A percentile compares a stretch with the other conserved stretches of the same genome.
These are phyloP conservation scores for Lasiodiplodia gonubiensis DNA, from an alignment of 2,329 filamentous ascomycete genomes.

Conservation along the genomic window DNA sequence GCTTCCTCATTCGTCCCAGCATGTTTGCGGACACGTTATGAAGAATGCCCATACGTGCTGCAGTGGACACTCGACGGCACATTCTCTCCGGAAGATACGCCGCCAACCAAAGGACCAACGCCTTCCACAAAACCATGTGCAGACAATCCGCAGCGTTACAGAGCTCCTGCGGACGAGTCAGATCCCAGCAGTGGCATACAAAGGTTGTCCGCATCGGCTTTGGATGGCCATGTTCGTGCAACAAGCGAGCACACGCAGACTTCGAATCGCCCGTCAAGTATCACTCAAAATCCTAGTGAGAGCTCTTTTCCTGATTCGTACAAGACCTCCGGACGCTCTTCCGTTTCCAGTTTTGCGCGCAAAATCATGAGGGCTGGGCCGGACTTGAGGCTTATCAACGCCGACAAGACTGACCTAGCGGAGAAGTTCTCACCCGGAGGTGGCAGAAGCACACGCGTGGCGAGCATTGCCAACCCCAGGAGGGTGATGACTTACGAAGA, in stretches of 20 bases:
- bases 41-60: background rate
- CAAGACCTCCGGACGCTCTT: constrained; percentile 31
- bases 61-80: background rate
- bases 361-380: constrained; percentile 35
- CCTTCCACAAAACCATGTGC: background rate
- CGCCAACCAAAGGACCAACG: background rate
- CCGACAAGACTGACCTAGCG: constrained; percentile 18
- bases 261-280: background rate
- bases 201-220: background rate
- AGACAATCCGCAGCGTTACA: background rate
- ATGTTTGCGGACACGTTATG: background rate
- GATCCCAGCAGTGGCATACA: background rate
- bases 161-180: background rate
- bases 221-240: background rate
- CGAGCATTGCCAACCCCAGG: background rate
- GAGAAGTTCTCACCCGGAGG: background rate
- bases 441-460: background rate
- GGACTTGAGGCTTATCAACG: constrained; percentile 35
- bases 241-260: background rate
- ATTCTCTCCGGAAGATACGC: background rate
- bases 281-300: background rate
- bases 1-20: background rate
- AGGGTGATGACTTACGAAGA: constrained; percentile 20
- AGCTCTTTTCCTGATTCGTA: background rate
- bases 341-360: constrained; percentile 37